Conservation (phyloP, 768 basidiomycete species). For the Kwoniella shandongensis region DNA sequence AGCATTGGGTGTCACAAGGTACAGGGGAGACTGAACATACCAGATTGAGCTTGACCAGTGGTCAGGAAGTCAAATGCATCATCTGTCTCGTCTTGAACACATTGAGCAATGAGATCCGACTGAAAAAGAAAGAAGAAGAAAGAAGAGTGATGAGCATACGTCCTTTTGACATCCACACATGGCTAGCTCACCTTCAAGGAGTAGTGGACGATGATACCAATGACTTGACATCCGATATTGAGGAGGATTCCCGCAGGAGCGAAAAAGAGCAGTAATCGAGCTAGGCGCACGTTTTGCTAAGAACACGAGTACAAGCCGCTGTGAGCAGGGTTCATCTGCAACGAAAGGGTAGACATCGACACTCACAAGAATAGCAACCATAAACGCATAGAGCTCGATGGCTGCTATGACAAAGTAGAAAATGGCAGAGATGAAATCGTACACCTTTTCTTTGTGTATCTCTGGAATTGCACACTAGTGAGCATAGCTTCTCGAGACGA, state of each 20-base stretch:
- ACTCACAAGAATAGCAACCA: conserved; percentile 38
- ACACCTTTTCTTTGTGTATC: conserved; percentile 23
- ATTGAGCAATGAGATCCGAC: conserved; percentile 41
- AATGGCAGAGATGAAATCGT: conserved; percentile 38
- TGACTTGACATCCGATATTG: conserved; percentile 34
- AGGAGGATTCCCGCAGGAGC: conserved; percentile 42
- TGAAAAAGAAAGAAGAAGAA: not conserved
- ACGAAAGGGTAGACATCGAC: not conserved
- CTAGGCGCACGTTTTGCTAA: conserved; percentile 38
- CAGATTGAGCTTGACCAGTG: conserved; percentile 21
- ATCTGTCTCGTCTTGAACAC: conserved; percentile 22
- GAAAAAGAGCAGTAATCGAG: conserved; percentile 28
- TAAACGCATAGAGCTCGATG: conserved; percentile 31
- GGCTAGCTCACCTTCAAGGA: conserved; percentile 33
- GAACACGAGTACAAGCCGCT: no score
- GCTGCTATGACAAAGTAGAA: conserved; percentile 39
- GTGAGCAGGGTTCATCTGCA: no score
- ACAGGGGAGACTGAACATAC: conserved; percentile 10
- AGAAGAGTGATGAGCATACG: not conserved
- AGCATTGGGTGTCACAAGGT: not conserved
- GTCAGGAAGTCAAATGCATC: conserved; percentile 9
- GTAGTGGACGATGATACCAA: conserved; percentile 37
- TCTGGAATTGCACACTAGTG: conserved; percentile 13
- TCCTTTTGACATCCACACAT: no score
- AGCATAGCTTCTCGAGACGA: not conserved